A percentile compares a stretch with the other conserved stretches of the same genome.
phyloP scores from a whole-genome alignment of 2,329 filamentous ascomycete species.

The Cladosporium sp. region DNA sequence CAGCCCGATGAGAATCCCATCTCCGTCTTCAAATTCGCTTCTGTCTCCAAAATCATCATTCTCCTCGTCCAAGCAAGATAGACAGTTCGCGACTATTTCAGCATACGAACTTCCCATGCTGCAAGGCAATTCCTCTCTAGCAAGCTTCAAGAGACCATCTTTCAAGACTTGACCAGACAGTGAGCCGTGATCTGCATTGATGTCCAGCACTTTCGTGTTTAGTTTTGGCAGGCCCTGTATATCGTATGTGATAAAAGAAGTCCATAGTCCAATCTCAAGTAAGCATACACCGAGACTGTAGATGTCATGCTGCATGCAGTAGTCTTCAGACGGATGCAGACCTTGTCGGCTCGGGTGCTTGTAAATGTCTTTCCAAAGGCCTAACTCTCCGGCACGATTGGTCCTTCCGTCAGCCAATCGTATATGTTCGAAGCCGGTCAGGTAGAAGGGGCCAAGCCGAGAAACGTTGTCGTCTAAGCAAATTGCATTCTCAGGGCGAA shows the following conservation, averaged over 20 bases:
- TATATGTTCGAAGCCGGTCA: slow-evolving; percentile 51
- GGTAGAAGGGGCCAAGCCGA: slow-evolving; percentile 37
- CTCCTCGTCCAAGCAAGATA: slow-evolving; percentile 34
- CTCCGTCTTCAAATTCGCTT: slow-evolving; percentile 26
- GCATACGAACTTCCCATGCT: slow-evolving; percentile 40
- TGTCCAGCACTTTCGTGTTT: neutral
- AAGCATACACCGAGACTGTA: slow-evolving; percentile 59
- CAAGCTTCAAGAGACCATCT: slow-evolving; percentile 27
- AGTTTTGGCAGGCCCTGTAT: neutral
- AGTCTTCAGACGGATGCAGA: slow-evolving; percentile 40
- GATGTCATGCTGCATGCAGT: slow-evolving; percentile 58
- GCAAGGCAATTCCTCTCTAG: slow-evolving; percentile 29
- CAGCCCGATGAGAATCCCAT: slow-evolving; percentile 27
- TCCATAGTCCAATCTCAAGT: slow-evolving; percentile 56
- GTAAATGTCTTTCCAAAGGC: slow-evolving; percentile 53
- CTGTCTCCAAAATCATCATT: slow-evolving; percentile 21
- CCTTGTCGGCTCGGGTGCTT: slow-evolving; percentile 55
- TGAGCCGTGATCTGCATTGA: neutral
- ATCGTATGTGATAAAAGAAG: slow-evolving; percentile 38
- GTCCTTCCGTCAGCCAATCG: slow-evolving; percentile 41
- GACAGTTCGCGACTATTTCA: slow-evolving; percentile 37
- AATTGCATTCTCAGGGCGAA: slow-evolving; percentile 48
- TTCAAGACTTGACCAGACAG: slow-evolving; percentile 22
- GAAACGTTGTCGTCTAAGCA: slow-evolving; percentile 31
- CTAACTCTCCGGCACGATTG: slow-evolving; percentile 40